These are phyloP conservation scores for Myochromella boudieri DNA, from an alignment of 768 basidiomycete species.

Conservation along the genomic window DNA sequence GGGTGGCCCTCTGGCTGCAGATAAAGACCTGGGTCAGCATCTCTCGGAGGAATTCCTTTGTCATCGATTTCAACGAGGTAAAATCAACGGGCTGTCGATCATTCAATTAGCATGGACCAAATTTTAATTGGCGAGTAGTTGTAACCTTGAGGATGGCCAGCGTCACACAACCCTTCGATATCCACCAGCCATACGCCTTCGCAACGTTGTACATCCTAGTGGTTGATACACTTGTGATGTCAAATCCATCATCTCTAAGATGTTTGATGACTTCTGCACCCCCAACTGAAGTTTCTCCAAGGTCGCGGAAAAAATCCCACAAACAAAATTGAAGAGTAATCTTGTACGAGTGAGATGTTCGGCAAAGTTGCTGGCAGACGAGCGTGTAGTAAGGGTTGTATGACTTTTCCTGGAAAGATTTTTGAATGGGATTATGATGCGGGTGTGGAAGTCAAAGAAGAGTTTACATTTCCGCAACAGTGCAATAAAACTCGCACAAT, in stretches of 20 bases:
- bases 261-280: slow-evolving; percentile 76
- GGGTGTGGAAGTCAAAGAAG: slow-evolving; percentile 7
- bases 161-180: slow-evolving; percentile 78
- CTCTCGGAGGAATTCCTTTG: slow-evolving; percentile 65
- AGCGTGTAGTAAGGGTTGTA: slow-evolving; percentile 98
- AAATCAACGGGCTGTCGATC: slow-evolving; percentile 83
- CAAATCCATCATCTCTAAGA: slow-evolving; percentile 45
- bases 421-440: slow-evolving; percentile 1
- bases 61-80: slow-evolving; percentile 62
- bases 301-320: slow-evolving; percentile 94
- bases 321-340: slow-evolving; percentile 93
- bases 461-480: slow-evolving; percentile 83
- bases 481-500: slow-evolving; percentile 91
- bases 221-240: slow-evolving; percentile 49
- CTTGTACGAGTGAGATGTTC: slow-evolving; percentile 76
- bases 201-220: slow-evolving; percentile 73
- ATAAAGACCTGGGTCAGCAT: slow-evolving; percentile 71
- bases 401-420: slow-evolving; percentile 64
- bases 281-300: slow-evolving; percentile 83
- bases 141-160: slow-evolving; percentile 82
- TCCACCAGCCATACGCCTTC: slow-evolving; percentile 89
- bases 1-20: slow-evolving; percentile 72
- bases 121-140: not conserved
- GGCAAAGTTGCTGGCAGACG: slow-evolving; percentile 81
- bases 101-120: not conserved